Evolutionary conservation across 441 rosid genomes (phyloP).

Genomic region (Euphorbia schlechtendalii): DNA sequence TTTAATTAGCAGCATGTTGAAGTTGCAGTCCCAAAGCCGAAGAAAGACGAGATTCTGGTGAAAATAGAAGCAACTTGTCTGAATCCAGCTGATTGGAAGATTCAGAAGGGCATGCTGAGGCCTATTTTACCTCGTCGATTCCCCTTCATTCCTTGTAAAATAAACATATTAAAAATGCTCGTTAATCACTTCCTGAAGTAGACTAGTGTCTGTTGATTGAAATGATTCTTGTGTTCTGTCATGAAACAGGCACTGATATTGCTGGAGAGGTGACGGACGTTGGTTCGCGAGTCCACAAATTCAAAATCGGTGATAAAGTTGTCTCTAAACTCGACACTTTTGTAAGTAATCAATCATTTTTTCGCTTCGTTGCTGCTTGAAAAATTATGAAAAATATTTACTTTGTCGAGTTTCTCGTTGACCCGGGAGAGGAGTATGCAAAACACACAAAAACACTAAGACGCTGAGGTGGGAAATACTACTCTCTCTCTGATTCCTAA

Average conservation of each 20-base stretch:
- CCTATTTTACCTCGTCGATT: conserved; percentile 56
- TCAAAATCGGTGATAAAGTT: conserved; percentile 72
- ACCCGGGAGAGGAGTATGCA: no score
- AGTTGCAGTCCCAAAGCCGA: conserved; percentile 44
- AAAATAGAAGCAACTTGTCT: conserved; percentile 52
- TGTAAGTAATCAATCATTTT: conserved; percentile 14
- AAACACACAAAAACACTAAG: no score
- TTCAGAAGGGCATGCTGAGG: conserved; percentile 55
- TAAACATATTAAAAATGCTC: background rate
- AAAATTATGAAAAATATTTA: no score
- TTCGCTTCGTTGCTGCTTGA: background rate
- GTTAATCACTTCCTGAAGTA: background rate
- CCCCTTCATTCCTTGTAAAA: conserved; percentile 58
- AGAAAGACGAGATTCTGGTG: conserved; percentile 42
- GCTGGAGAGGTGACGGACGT: conserved; percentile 67
- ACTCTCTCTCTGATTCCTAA: no score
- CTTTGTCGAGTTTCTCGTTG: no score
- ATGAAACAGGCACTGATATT: conserved; percentile 51
- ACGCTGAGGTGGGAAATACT: no score
- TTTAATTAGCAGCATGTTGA: conserved; percentile 46
- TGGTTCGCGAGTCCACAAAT: conserved; percentile 33
- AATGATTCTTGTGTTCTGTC: background rate
- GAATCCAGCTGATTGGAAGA: conserved; percentile 61
- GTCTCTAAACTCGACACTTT: conserved; percentile 35
- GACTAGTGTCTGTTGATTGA: background rate